A percentile compares a stretch with the other conserved stretches of the same genome.
phyloP scores from a whole-genome alignment of 768 basidiomycete genomes.

The Boletus tomentosulus region DNA sequence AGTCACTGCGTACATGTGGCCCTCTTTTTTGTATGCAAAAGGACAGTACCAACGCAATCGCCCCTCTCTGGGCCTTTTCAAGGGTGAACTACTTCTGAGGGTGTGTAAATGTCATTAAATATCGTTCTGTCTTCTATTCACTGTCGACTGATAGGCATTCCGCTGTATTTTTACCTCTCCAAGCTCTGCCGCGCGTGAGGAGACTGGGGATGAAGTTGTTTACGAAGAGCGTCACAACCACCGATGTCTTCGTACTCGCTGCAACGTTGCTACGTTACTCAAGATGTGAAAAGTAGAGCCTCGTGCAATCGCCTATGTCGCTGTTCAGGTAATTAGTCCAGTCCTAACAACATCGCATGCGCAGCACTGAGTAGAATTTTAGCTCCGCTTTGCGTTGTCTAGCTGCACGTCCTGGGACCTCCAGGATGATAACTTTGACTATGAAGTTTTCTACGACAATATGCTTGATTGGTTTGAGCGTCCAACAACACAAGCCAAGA shows the following conservation, averaged over 20 bases:
- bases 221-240: neutral
- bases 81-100: neutral
- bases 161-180: slow-evolving; percentile 10
- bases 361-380: neutral
- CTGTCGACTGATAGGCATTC: slow-evolving; percentile 8
- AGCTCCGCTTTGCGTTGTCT: slow-evolving; percentile 17
- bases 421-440: slow-evolving; percentile 6
- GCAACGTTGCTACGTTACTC: slow-evolving; percentile 5
- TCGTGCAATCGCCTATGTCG: slow-evolving; percentile 20
- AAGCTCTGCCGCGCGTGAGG: neutral
- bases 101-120: neutral
- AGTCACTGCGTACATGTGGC: slow-evolving; percentile 7
- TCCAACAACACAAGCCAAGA: neutral
- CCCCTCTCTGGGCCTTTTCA: slow-evolving; percentile 1
- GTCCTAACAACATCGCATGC: neutral
- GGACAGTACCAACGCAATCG: neutral
- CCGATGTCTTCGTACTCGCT: neutral
- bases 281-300: slow-evolving; percentile 15
- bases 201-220: neutral
- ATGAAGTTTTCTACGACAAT: slow-evolving; percentile 11
- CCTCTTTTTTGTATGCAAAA: slow-evolving; percentile 1
- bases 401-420: slow-evolving; percentile 2
- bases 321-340: slow-evolving; percentile 19
- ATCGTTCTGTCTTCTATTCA: neutral
- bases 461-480: slow-evolving; percentile 15